Evolutionary conservation across 805 yeast genomes (phyloP), one percentile per base, ranked within the genome.

Genomic region (Barnettozyma siamensis): DNA sequence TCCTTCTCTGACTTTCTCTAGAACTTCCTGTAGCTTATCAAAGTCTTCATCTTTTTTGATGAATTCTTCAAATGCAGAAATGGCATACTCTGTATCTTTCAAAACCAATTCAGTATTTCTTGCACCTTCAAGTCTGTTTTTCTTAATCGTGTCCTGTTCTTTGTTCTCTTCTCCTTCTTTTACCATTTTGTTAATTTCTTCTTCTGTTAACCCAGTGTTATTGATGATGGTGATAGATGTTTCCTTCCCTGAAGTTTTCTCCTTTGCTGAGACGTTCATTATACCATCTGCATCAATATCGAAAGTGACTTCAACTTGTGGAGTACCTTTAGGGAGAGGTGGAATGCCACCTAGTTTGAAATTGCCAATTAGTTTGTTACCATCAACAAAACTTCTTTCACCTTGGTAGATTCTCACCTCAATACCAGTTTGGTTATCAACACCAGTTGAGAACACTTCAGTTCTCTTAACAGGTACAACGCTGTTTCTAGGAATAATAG

Each of bases 51-150:
- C 88, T 46, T 67, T 72, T 7, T 58, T 47, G 4, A 78, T 70
- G 8, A 63, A 45, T 7, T 64, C 61, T 8, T 73, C 72, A 57
- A 83, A 83, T 66, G 86, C 95, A 50, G 70, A 69, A 47, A 93
- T 68, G 9, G 96, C 91, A 64, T 75, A 74, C 64, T 88, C 96
- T 38, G 95, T 88, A 63, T 93, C 99, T 55, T 83, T 81, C 52
- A 88, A 77, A 38, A 83, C 72, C 54, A 83, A 78, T 50, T 83
- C 94, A 20, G 88, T 85, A 58, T 80, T 74, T 58, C 83, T 82
- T 31, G 91, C 87, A 56, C 77, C 80, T 57, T 84, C 88, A 46
- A 80, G 72, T 42, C 79, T 70, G 51, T 74, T 77, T 53, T 75
- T 77, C 55, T 74, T 66, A 35, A 73, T 67, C 38, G 73, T 75